Base-by-base conservation (phyloP, 371 early-diverging fungal genomes). In the Syncephalastrum racemosum region DNA sequence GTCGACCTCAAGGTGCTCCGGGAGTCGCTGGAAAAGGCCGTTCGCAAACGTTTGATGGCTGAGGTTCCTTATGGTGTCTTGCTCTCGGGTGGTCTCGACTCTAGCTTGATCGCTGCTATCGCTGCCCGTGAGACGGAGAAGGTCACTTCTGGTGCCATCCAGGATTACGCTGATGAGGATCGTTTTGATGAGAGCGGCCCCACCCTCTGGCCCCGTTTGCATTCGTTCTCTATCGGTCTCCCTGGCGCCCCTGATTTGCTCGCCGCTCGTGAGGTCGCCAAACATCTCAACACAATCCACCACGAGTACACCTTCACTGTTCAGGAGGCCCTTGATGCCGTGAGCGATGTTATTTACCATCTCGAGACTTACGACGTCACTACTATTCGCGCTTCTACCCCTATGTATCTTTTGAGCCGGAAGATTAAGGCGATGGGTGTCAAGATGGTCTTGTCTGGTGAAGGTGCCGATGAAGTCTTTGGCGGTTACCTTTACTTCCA, bases 311-410 rank as follows among this genome's bases (percentile, higher is more conserved):
- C 94, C 0, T 98, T 94, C 73, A 96, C 96, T 0, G 81, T 94
- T 18, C 90, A 96, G 71, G 97, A 98, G 69, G 98, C 96, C 36
- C 74, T 94, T 50, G 98, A 97, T 75, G 96, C 98, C 43, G 82
- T 97, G 23, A 83, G 81, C 47, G 98, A 97, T 73, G 95, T 97
- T 51, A 90, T 97, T 66, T 90, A 93, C 66, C 97, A 97, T 63
- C 76, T 98, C 45, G 98, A 98, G 77, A 96, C 96, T 1, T 98
- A 98, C 70, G 98, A 98, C 72, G 98, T 98, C n/a, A 98, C 98
- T n/a, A 96, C 98, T 23, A 86, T 96, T 67, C 90, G 98, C 51
- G 98, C 98, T 7, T 91, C 91, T 24, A 97, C 98, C 1, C 98
- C 98, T 54, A 96, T 97, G 98, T 96, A 95, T 76, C 85, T 96